Conservation (phyloP, 208 protist genomes). For the Leishmania tropica region DNA sequence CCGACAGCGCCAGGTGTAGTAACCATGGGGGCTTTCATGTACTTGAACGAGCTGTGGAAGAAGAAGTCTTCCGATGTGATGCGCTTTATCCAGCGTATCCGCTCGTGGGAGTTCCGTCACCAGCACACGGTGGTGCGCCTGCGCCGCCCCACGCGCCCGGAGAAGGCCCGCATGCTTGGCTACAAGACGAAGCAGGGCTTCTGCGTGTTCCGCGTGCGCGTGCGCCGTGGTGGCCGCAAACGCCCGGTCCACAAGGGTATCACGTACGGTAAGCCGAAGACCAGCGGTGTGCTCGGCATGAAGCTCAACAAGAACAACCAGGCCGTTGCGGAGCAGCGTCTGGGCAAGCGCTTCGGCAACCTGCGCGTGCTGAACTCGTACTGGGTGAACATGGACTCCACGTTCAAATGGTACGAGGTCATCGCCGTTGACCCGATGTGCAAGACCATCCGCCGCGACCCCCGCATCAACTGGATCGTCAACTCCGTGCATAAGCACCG, state of each 20-base stretch:
- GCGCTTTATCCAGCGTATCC: constrained; percentile 98
- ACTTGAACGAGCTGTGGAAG: constrained; percentile 99
- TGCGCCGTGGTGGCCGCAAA: constrained; percentile 99
- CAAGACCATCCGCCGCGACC: constrained; percentile 97
- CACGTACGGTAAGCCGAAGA: constrained; percentile 99
- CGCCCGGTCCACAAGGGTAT: constrained; percentile 97
- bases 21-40: constrained; percentile 99
- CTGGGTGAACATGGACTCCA: constrained; percentile 98
- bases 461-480: constrained; percentile 99
- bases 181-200: constrained; percentile 99
- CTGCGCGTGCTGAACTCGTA: constrained; percentile 99
- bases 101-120: constrained; percentile 99
- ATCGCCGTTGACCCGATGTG: constrained; percentile 99
- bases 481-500: constrained; percentile 97
- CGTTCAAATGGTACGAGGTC: constrained; percentile 99
- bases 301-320: constrained; percentile 97
- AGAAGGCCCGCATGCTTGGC: constrained; percentile 99
- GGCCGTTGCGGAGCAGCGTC: constrained; percentile 97
- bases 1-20: background rate
- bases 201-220: constrained; percentile 98
- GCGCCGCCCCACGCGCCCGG: constrained; percentile 97
- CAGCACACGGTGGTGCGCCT: constrained; percentile 93
- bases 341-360: constrained; percentile 95
- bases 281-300: constrained; percentile 97
- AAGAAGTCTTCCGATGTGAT: constrained; percentile 99